phyloP scores from a whole-genome alignment of 805 yeast species.

The Starmerella bacillaris region DNA sequence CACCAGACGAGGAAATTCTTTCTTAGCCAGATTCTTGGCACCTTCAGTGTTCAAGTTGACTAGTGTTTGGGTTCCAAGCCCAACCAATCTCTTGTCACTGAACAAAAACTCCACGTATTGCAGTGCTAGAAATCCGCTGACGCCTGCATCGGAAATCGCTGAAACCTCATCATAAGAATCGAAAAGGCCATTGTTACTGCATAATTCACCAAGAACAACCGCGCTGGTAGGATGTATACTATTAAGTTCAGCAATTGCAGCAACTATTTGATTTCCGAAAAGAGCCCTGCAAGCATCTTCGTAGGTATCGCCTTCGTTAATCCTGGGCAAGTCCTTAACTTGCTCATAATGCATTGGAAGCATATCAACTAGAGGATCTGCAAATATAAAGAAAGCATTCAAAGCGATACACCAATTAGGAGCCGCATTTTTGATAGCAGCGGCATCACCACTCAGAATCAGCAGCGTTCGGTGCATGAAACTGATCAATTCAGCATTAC shows the following conservation, averaged over 20 bases:
- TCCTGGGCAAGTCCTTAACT: constrained; percentile 1
- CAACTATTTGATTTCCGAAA: constrained; percentile 9
- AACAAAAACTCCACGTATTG: constrained; percentile 7
- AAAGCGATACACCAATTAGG: constrained; percentile 12
- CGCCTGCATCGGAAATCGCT: constrained; percentile 2
- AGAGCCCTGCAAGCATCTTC: constrained; percentile 14
- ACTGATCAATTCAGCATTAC: not conserved
- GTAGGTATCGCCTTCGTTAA: constrained; percentile 9
- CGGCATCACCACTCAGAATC: constrained; percentile 9
- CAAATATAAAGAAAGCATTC: constrained; percentile 8
- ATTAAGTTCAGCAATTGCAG: constrained; percentile 11
- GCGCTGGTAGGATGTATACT: constrained; percentile 10
- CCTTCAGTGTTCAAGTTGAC: constrained; percentile 10
- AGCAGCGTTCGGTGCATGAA: not conserved
- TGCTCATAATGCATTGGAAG: constrained; percentile 5
- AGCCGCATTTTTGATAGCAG: constrained; percentile 1
- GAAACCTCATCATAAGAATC: no score
- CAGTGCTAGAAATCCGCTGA: constrained; percentile 13
- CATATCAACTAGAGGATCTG: constrained; percentile 11
- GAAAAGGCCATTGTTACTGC: constrained; percentile 9
- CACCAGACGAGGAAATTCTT: constrained; percentile 11
- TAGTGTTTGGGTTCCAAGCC: constrained; percentile 10
- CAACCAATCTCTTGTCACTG: constrained; percentile 5
- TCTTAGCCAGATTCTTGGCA: constrained; percentile 7
- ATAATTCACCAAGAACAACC: constrained; percentile 12